A percentile compares a stretch with the other conserved stretches of the same genome.
Evolutionary conservation across 140 eudicot genomes (phyloP).

Genomic region (Oenanthe javanica): DNA sequence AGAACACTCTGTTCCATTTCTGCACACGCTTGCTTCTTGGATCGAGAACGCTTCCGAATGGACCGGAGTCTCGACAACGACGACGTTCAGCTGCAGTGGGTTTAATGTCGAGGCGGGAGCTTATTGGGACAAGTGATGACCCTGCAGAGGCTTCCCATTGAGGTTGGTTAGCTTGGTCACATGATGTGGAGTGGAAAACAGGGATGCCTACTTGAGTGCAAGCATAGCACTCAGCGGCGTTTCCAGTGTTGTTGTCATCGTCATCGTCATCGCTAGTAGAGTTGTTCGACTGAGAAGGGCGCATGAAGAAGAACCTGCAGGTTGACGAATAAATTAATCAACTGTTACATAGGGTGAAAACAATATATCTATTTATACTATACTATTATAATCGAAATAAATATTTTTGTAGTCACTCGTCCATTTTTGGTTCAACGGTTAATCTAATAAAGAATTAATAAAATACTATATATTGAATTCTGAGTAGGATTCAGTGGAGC

Average conservation of each 20-base stretch:
- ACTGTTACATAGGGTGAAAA: neutral
- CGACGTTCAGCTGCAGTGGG: neutral
- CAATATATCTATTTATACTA: neutral
- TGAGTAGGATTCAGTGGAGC: neutral
- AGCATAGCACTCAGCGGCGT: constrained; percentile 36
- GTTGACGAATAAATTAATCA: neutral
- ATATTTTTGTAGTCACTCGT: no score
- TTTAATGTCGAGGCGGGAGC: constrained; percentile 20
- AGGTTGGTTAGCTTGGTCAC: constrained; percentile 48
- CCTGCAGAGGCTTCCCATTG: constrained; percentile 68
- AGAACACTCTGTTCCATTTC: constrained; percentile 52
- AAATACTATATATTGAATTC: no score
- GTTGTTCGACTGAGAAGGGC: constrained; percentile 20
- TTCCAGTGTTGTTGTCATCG: constrained; percentile 40
- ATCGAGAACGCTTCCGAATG: constrained; percentile 26
- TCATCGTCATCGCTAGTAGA: constrained; percentile 20
- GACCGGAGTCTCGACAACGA: neutral
- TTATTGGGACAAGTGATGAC: constrained; percentile 38
- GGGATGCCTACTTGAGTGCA: constrained; percentile 55
- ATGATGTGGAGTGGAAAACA: constrained; percentile 57
- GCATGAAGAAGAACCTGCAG: constrained; percentile 19
- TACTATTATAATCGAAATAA: no score
- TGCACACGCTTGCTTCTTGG: constrained; percentile 52
- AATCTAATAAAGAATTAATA: no score
- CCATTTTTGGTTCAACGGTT: no score